Conservation (phyloP, 257 asterid species). For the Solanum raphanifolium region DNA sequence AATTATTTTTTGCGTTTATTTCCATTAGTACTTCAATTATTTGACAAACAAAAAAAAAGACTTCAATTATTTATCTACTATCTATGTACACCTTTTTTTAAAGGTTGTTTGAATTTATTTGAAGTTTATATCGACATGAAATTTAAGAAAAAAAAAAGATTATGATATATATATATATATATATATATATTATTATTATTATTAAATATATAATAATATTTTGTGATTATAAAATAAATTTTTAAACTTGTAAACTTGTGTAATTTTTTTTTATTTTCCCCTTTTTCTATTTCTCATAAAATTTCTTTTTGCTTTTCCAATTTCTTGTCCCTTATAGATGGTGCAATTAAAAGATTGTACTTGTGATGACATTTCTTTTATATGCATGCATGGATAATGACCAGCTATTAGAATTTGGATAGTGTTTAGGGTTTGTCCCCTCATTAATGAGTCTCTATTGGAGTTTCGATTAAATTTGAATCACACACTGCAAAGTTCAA, state of each 20-base stretch:
- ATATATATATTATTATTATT: too few species aligned
- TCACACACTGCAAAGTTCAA: rapidly evolving
- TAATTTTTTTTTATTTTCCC: not conserved
- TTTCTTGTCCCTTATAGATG: not conserved
- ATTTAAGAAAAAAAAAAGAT: not conserved
- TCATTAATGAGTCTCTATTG: not conserved
- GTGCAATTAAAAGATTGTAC: not conserved
- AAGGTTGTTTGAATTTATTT: not conserved
- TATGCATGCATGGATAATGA: not conserved
- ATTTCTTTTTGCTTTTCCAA: not conserved
- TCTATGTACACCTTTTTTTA: not conserved
- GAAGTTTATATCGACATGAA: not conserved
- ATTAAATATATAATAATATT: not conserved
- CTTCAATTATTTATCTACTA: not conserved
- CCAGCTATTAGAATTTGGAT: not conserved
- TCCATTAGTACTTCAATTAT: not conserved
- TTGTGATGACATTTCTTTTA: not conserved
- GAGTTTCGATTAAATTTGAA: not conserved
- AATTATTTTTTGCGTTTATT: not conserved
- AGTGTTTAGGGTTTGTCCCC: not conserved
- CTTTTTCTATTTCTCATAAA: not conserved
- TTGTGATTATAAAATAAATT: not conserved
- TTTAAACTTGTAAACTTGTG: not conserved
- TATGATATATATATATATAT: not conserved
- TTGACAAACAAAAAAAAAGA: not conserved